Evolutionary conservation across 1,284 basidiomycete species (phyloP), one percentile per base, ranked within the genome.

Genomic region (Violaceomyces palustris): DNA sequence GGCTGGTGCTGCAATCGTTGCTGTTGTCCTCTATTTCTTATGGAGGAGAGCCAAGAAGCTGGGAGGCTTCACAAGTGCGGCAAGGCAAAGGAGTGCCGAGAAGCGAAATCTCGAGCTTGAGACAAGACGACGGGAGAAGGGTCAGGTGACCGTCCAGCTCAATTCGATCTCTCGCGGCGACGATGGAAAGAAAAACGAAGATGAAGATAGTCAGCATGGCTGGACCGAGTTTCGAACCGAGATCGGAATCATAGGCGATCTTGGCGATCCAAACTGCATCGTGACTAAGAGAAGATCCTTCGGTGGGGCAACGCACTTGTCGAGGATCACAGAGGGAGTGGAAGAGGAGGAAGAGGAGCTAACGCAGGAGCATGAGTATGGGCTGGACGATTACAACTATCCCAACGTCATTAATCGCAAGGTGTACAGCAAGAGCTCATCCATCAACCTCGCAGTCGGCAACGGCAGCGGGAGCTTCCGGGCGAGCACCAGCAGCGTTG

Each of bases 141-240:
- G 53, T n/a, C 39, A 33, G 10, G 49, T 36, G 3, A 59, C 56
- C 10, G 37, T 59, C 8, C 56, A 59, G 23, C 42, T 59, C 12
- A n/a, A n/a, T n/a, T n/a, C n/a, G n/a, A n/a, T n/a, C n/a, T n/a
- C n/a, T n/a, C n/a, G n/a, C n/a, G 55, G 50, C 7, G 33, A 47
- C 18, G 56, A 60, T 39, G n/a, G n/a, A n/a, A n/a, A n/a, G n/a
- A n/a, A n/a, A n/a, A n/a, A n/a, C n/a, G n/a, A n/a, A n/a, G n/a
- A n/a, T n/a, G n/a, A n/a, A n/a, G n/a, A n/a, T n/a, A n/a, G n/a
- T n/a, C n/a, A n/a, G n/a, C n/a, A n/a, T n/a, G n/a, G n/a, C n/a
- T n/a, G n/a, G n/a, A 60, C 52, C 22, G 61, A 63, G 35, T 63
- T 49, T 39, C 60, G 56, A 38, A 51, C 60, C 28, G 47, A 56